Conservation (phyloP, 768 basidiomycete genomes). For the Boletus reticuloceps region DNA sequence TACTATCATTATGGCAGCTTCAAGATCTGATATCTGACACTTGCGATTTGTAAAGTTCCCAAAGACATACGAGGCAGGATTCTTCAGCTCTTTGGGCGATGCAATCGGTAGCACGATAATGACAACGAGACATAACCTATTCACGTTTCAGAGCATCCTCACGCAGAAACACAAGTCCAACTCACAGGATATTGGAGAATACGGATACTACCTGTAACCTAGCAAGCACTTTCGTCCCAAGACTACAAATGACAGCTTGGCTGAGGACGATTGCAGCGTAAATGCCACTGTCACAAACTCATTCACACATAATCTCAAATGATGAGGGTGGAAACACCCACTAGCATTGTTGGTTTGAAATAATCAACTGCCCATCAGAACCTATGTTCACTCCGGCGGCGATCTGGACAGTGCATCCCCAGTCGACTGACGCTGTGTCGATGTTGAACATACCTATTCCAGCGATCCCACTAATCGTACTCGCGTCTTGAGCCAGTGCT, state of each 20-base stretch:
- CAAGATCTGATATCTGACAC: constrained; percentile 2
- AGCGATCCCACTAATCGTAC: not conserved
- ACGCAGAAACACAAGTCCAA: too few relatives aligned
- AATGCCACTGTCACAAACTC: constrained; percentile 48
- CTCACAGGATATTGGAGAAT: too few relatives aligned
- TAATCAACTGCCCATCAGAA: too few relatives aligned
- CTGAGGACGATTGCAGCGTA: constrained; percentile 59
- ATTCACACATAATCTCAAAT: too few relatives aligned
- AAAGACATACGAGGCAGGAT: constrained; percentile 55
- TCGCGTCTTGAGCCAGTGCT: too few relatives aligned
- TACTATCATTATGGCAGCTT: not conserved
- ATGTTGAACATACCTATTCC: too few relatives aligned
- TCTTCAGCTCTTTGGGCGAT: constrained; percentile 57
- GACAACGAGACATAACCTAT: constrained; percentile 15
- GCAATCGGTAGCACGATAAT: constrained; percentile 67
- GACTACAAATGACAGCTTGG: constrained; percentile 63
- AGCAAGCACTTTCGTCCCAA: constrained; percentile 45
- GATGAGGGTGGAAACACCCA: too few relatives aligned
- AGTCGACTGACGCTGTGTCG: constrained; percentile 54
- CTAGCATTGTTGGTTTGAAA: constrained; percentile 24
- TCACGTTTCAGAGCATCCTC: too few relatives aligned
- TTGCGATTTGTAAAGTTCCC: constrained; percentile 58
- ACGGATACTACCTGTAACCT: too few relatives aligned
- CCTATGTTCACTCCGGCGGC: constrained; percentile 63
- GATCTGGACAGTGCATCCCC: constrained; percentile 63